These are phyloP conservation scores for Eucalyptus cladocalyx DNA, from an alignment of 345 rosid genomes.

Conservation along the genomic window DNA sequence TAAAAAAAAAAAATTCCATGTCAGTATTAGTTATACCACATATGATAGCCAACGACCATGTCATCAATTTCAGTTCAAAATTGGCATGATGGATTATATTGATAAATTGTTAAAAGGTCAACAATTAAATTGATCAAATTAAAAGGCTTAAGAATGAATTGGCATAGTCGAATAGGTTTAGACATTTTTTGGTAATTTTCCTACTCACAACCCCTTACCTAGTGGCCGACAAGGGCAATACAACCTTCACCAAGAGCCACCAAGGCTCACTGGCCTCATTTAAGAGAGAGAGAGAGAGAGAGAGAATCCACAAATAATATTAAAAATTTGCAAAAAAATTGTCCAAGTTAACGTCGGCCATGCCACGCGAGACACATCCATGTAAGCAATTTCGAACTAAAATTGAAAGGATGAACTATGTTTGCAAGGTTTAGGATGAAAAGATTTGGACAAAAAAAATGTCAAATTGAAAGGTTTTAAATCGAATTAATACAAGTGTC, in stretches of 20 bases:
- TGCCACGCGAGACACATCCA: too few relatives aligned
- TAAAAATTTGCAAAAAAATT: too few relatives aligned
- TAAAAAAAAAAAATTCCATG: too few relatives aligned
- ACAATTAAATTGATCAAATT: background rate
- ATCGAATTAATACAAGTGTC: background rate
- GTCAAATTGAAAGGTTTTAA: background rate
- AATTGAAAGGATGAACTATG: too few relatives aligned
- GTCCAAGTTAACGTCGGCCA: too few relatives aligned
- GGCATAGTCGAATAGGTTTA: background rate
- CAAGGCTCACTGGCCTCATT: background rate
- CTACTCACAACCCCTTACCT: background rate
- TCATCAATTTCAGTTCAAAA: background rate
- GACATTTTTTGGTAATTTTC: background rate
- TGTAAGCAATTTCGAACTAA: too few relatives aligned
- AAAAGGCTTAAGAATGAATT: background rate
- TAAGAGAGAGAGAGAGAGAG: too few relatives aligned
- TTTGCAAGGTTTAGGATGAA: too few relatives aligned
- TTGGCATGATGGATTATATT: background rate
- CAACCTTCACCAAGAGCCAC: background rate
- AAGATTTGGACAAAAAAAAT: background rate
- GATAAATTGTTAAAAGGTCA: too few relatives aligned
- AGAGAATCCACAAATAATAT: too few relatives aligned
- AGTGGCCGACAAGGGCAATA: background rate
- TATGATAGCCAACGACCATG: background rate
- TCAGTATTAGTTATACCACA: accelerated